Percentiles rank a stretch among this genome's conserved stretches.
phyloP scores from a whole-genome alignment of 768 basidiomycete species.

The Pleurotus ostreatus region DNA sequence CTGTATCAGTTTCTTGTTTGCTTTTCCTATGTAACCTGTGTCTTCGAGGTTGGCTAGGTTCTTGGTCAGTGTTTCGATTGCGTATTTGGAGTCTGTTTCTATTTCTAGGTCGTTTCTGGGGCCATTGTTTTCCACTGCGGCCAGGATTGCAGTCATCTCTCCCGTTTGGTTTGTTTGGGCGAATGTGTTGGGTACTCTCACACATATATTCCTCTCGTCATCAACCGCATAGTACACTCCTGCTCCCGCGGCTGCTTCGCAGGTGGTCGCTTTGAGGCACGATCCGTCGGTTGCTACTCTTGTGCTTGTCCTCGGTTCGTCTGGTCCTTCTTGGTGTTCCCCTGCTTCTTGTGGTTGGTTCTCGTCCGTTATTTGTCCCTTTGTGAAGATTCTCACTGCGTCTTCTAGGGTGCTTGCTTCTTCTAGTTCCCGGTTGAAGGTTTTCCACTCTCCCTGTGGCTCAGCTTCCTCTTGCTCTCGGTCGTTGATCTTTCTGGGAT shows the following conservation, averaged over 20 bases:
- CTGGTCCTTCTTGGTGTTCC: not conserved
- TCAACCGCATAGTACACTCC: not conserved
- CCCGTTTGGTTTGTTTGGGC: slow-evolving; percentile 18
- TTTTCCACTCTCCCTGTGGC: not conserved
- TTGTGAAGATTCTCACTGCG: not conserved
- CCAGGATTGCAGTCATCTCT: slow-evolving; percentile 11
- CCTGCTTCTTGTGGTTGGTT: no score
- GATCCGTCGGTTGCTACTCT: not conserved
- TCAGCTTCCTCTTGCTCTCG: not conserved
- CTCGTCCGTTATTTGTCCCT: not conserved
- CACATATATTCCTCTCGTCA: slow-evolving; percentile 13
- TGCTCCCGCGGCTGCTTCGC: not conserved
- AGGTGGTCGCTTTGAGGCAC: not conserved
- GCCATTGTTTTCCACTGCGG: slow-evolving; percentile 1
- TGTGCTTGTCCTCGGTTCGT: not conserved
- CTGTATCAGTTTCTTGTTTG: slow-evolving; percentile 13
- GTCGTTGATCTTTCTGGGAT: not conserved
- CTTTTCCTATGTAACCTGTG: slow-evolving; percentile 17
- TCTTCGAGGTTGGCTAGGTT: slow-evolving; percentile 20
- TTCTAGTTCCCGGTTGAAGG: not conserved
- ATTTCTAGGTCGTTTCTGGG: slow-evolving; percentile 10
- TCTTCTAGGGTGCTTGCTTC: not conserved
- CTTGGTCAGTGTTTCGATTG: slow-evolving; percentile 17
- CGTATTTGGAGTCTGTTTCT: slow-evolving; percentile 18
- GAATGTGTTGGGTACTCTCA: slow-evolving; percentile 9